Evolutionary conservation across 805 yeast species (phyloP).

Genomic region (Wickerhamiella shivajii): DNA sequence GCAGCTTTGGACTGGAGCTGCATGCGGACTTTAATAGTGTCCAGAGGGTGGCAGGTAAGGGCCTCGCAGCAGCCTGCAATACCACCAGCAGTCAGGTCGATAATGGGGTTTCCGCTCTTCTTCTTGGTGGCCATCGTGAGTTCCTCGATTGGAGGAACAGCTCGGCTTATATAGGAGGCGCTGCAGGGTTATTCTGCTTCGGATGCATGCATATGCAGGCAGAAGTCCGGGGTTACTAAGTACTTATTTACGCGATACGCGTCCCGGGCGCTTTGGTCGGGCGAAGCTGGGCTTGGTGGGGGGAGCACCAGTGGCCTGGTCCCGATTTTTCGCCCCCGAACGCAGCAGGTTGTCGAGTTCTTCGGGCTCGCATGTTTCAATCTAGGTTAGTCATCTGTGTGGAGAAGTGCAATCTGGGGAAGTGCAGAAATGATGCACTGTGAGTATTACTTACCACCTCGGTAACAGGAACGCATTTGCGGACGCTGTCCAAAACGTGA

Average conservation of each 20-base stretch:
- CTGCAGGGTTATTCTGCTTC: no score
- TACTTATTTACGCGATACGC: no score
- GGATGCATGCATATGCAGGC: no score
- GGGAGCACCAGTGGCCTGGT: constrained; percentile 1
- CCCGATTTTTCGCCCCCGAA: neutral
- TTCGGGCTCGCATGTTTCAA: constrained; percentile 8
- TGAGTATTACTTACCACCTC: constrained; percentile 14
- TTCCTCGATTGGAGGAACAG: no score
- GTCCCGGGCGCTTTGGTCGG: constrained; percentile 21
- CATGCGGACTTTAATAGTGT: constrained; percentile 95
- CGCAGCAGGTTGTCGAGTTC: neutral
- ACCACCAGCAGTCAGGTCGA: constrained; percentile 68
- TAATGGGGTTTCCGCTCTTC: constrained; percentile 19
- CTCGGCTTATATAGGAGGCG: no score
- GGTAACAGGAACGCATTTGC: constrained; percentile 11
- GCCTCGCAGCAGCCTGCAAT: constrained; percentile 96
- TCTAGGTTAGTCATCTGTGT: constrained; percentile 8
- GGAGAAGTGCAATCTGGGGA: neutral
- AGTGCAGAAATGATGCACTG: constrained; percentile 6
- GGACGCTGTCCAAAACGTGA: constrained; percentile 20
- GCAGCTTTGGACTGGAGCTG: constrained; percentile 60
- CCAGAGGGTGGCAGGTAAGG: constrained; percentile 95
- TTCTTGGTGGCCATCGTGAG: constrained; percentile 15
- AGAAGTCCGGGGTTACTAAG: no score
- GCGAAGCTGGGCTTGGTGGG: constrained; percentile 10